Evolutionary conservation across 805 yeast genomes (phyloP).

Genomic region (Torulaspora maleeae): DNA sequence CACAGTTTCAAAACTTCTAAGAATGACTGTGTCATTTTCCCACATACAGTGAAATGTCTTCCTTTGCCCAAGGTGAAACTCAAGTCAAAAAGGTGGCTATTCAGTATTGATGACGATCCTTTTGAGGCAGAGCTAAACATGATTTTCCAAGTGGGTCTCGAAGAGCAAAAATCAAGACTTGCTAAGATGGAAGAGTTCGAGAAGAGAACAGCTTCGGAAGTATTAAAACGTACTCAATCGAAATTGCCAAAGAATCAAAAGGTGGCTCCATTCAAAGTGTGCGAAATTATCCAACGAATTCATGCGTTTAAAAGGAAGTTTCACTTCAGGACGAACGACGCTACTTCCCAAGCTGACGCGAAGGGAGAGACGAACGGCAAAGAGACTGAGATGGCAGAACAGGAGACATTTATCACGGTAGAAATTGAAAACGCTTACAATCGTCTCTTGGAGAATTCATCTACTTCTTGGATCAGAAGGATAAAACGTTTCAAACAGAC

Average conservation of each 20-base stretch:
- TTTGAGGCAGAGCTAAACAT: conserved; percentile 71
- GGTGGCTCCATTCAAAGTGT: conserved; percentile 2
- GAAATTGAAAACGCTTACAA: conserved; percentile 17
- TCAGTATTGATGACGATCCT: conserved; percentile 82
- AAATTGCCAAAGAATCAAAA: conserved; percentile 2
- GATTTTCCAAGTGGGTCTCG: conserved; percentile 58
- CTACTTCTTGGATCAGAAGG: conserved; percentile 67
- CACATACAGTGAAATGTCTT: conserved; percentile 36
- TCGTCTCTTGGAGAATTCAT: conserved; percentile 44
- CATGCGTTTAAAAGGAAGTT: conserved; percentile 8
- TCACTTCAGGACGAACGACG: conserved; percentile 4
- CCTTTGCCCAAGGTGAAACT: conserved; percentile 57
- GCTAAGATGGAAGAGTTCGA: conserved; percentile 46
- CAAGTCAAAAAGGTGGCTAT: conserved; percentile 50
- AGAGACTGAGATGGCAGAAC: not conserved
- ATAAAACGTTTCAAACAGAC: conserved; percentile 46
- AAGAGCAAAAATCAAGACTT: conserved; percentile 60
- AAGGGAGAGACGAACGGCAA: not conserved
- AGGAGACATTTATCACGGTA: conserved; percentile 9
- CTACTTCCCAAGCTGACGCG: not conserved
- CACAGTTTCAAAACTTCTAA: conserved; percentile 45
- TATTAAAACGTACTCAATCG: conserved; percentile 6
- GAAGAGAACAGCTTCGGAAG: conserved; percentile 17
- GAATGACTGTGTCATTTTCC: conserved; percentile 38
- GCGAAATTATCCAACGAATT: conserved; percentile 9